Percentiles rank a stretch among this genome's conserved stretches.
These are phyloP conservation scores for Microbotryum violaceum DNA, from an alignment of 1,284 basidiomycete species.

Conservation along the genomic window DNA sequence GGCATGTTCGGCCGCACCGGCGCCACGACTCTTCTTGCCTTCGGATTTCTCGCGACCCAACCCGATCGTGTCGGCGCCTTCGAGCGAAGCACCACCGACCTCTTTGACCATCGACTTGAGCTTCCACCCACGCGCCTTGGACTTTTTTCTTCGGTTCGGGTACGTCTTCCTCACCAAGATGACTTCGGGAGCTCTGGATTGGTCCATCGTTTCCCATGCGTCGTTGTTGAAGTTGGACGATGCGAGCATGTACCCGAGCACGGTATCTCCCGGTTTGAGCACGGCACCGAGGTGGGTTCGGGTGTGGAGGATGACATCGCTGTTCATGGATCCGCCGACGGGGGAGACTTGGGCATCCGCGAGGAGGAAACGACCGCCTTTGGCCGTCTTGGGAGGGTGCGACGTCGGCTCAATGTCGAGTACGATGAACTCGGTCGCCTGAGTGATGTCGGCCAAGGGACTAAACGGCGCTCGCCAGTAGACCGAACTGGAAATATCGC, in stretches of 20 bases:
- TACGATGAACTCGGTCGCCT: conserved; percentile 90
- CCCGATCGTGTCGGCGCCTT: conserved; percentile 43
- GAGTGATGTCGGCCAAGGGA: conserved; percentile 68
- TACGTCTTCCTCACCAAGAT: conserved; percentile 93
- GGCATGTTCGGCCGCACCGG: conserved; percentile 60
- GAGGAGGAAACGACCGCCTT: conserved; percentile 52
- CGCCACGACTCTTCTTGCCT: conserved; percentile 32
- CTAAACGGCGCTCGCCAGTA: conserved; percentile 91
- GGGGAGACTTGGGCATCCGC: conserved; percentile 93
- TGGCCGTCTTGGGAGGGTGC: conserved; percentile 47
- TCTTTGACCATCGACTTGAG: conserved; percentile 88
- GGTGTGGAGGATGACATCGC: conserved; percentile 85
- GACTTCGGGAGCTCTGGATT: conserved; percentile 70
- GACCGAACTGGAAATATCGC: conserved; percentile 69
- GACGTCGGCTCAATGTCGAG: conserved; percentile 73
- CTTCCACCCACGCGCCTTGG: conserved; percentile 75
- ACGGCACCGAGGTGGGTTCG: conserved; percentile 93
- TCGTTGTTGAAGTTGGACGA: conserved; percentile 89
- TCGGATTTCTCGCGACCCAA: conserved; percentile 51
- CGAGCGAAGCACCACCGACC: conserved; percentile 50
- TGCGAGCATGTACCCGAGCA: conserved; percentile 80
- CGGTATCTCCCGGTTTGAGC: conserved; percentile 90
- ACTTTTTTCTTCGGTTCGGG: conserved; percentile 88
- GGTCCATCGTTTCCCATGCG: conserved; percentile 66
- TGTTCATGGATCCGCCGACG: conserved; percentile 60